Base-by-base conservation (phyloP, 106 monocot genomes). In the Iris macrosiphon region DNA sequence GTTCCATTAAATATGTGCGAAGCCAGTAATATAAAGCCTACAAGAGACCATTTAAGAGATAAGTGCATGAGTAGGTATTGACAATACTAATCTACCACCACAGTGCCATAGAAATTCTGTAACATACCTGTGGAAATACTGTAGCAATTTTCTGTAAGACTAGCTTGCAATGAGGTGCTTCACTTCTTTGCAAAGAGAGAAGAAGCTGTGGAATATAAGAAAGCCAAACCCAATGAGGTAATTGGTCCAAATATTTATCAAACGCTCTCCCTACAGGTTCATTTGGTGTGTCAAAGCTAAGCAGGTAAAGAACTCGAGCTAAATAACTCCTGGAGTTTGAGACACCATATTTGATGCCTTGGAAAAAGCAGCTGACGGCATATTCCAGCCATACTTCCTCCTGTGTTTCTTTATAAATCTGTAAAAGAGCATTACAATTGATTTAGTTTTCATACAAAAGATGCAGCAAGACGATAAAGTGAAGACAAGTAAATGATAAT, bases 191-290 rank as follows among this genome's bases (percentile, higher is more conserved):
- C 55, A 98, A 72, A 48, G 98, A 98, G 20, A 98, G 83, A 37
- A 98, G 60, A 3, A 98, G 68, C 68, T 98, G 98, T 49, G 98
- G 98, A 48, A 98, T 98, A 87, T 90, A 98, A 41, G 98, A 87
- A 71, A 98, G 98, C 98, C 98, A 98, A 54, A 91, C 90, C 98
- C 98, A 98, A 65, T 98, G 86, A 18, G 98, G 98, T 48, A 98
- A 60, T 57, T 98, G 98, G 59, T 98, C 98, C 60, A 98, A 48
- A 75, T 81, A 90, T 69, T 98, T 98, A 54, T 78, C 91, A 65
- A 98, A 87, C 49, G 83, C 63, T 66, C 70, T 82, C 33, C 98
- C 98, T 6, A 91, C 98, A 33, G 87, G 78, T 71, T 87, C 80
- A 71, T 80, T 81, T 65, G 80, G 70, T 55, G 87, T 78, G 62